Evolutionary conservation across 2,329 filamentous ascomycete genomes (phyloP).

Genomic region (Fusarium protoensiforme): DNA sequence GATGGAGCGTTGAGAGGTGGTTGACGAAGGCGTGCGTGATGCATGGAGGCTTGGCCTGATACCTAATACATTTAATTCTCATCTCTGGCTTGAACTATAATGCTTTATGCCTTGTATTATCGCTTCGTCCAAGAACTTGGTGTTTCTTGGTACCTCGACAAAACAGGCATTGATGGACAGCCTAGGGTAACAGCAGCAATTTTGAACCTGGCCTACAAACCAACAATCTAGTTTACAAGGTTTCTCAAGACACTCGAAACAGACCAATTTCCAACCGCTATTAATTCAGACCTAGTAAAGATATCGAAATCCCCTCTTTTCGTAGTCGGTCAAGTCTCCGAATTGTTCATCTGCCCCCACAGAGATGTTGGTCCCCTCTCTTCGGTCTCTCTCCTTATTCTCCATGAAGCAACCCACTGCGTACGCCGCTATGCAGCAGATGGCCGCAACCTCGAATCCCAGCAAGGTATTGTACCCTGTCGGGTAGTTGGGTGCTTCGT

Average conservation of each 20-base stretch:
- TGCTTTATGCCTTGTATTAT: not conserved
- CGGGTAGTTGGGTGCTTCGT: slow-evolving; percentile 59
- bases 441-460: slow-evolving; percentile 2
- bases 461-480: slow-evolving; percentile 2
- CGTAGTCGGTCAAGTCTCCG: slow-evolving; percentile 2
- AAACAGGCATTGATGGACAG: not conserved
- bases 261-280: not conserved
- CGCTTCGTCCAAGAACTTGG: not conserved
- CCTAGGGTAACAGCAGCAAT: not conserved
- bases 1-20: slow-evolving; percentile 10
- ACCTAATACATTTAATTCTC: slow-evolving; percentile 37
- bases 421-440: not conserved
- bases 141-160: not conserved
- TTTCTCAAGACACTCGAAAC: rapidly evolving
- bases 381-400: not conserved
- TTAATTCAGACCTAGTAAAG: not conserved
- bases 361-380: not conserved
- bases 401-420: not conserved
- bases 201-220: not conserved
- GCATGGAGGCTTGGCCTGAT: slow-evolving; percentile 21
- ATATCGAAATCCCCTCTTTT: slow-evolving; percentile 6
- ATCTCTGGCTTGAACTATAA: slow-evolving; percentile 6
- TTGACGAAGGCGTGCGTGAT: slow-evolving; percentile 13
- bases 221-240: not conserved
- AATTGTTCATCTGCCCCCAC: not conserved